Conservation (phyloP, 441 rosid genomes). For the Hura crepitans region DNA sequence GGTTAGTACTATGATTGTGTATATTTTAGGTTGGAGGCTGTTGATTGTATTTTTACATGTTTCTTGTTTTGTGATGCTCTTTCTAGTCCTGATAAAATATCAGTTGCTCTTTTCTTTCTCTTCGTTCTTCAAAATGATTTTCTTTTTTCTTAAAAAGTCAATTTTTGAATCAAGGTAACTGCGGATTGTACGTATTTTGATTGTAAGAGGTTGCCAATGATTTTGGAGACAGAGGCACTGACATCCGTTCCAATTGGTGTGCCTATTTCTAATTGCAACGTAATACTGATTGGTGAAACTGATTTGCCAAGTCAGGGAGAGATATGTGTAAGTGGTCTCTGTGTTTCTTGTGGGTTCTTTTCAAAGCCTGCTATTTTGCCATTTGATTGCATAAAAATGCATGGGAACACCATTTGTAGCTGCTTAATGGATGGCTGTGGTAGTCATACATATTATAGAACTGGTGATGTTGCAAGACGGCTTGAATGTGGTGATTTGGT, state of each 20-base stretch:
- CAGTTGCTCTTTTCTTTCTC: neutral
- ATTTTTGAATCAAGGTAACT: slow-evolving; percentile 60
- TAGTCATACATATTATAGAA: slow-evolving; percentile 51
- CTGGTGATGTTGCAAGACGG: slow-evolving; percentile 78
- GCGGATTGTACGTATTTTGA: slow-evolving; percentile 93
- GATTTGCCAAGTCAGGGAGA: slow-evolving; percentile 55
- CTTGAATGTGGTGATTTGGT: slow-evolving; percentile 71
- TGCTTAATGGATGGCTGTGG: slow-evolving; percentile 42
- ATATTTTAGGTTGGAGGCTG: neutral
- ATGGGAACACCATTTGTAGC: slow-evolving; percentile 34
- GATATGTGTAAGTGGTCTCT: slow-evolving; percentile 67
- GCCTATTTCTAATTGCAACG: slow-evolving; percentile 69
- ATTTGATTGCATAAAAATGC: slow-evolving; percentile 45
- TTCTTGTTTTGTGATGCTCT: neutral
- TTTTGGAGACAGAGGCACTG: slow-evolving; percentile 54
- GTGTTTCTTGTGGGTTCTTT: slow-evolving; percentile 60
- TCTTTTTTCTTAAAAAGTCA: slow-evolving; percentile 14
- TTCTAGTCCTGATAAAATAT: neutral
- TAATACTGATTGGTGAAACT: slow-evolving; percentile 49
- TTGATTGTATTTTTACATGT: slow-evolving; percentile 9
- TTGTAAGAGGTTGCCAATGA: slow-evolving; percentile 62
- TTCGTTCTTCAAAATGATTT: neutral
- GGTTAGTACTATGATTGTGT: neutral
- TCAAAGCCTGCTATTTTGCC: slow-evolving; percentile 31
- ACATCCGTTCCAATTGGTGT: slow-evolving; percentile 86